Base-by-base conservation (phyloP, 106 monocot species). In the Dendrobium nobile region DNA sequence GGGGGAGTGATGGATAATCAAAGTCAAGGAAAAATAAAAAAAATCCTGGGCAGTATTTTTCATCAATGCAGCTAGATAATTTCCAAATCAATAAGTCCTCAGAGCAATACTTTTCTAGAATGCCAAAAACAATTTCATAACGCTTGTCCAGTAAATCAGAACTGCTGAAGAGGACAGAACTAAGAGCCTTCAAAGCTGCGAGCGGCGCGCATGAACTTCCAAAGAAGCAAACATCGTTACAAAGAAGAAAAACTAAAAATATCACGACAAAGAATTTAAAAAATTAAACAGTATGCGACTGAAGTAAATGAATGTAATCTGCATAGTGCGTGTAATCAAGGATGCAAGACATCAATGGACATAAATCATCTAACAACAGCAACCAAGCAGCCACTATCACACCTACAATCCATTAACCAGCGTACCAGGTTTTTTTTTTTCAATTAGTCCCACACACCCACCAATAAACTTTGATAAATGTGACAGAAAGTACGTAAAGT, bases 51-150 rank as follows among this genome's bases (percentile, higher is more conserved):
- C 4, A 70, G 37, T 2, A 70, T 16, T 37, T 70, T 33, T 70
- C 70, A 33, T 37, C 70, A 37, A 15, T 15, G 70, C 70, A 70
- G 70, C 33, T 37, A 16, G 70, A 61, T 37, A 65, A 65, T 65
- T 65, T 65, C 24, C 64, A 70, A 9, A 74, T 74, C 74, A 42
- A 74, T 74, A 74, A 74, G 74, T n/a, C n/a, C n/a, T 20, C 74
- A 27, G 77, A n/a, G 45, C 80, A 86, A 54, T 92, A 95, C 98
- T 98, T 98, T 67, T 93, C 98, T 67, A 98, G 82, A 80, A 98
- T 92, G 19, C 84, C 95, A 90, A 98, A 98, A 22, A 93, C 98
- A 91, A 98, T 92, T 84, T 95, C 98, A 82, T 98, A 95, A 18
- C 95, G 78, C 84, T 95, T 98, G 74, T 79, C 80, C 85, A 95